Conservation (phyloP, 306 rosid species). For the Vigna unguiculata region DNA sequence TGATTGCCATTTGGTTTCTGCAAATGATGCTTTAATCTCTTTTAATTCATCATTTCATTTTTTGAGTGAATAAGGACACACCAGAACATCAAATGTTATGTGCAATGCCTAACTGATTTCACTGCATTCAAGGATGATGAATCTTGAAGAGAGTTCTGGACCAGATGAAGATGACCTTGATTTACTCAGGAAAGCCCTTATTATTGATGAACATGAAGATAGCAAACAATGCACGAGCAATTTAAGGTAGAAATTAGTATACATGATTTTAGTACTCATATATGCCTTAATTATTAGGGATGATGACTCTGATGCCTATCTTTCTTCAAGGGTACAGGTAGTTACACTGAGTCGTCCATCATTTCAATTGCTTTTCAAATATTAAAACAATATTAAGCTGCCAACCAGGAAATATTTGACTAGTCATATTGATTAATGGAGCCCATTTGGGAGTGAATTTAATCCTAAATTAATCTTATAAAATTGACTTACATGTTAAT, state of each 20-base stretch:
- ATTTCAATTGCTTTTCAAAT: no score
- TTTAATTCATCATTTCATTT: constrained; percentile 22
- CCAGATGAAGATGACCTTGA: constrained; percentile 68
- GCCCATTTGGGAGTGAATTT: no score
- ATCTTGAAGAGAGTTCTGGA: constrained; percentile 80
- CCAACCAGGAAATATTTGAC: no score
- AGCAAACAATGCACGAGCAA: constrained; percentile 32
- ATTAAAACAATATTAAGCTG: no score
- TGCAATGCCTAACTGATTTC: constrained; percentile 38
- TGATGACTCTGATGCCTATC: background rate
- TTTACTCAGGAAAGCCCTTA: constrained; percentile 56
- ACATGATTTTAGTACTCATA: constrained; percentile 25
- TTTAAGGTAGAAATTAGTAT: constrained; percentile 51
- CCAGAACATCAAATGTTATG: constrained; percentile 8
- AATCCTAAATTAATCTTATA: no score
- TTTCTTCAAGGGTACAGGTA: background rate
- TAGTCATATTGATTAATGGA: no score
- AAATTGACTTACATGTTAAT: no score
- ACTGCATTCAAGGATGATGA: constrained; percentile 61
- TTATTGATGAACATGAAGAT: constrained; percentile 53
- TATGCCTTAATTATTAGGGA: background rate
- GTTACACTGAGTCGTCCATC: no score
- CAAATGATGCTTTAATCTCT: constrained; percentile 32
- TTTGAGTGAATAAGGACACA: constrained; percentile 6
- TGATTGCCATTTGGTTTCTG: constrained; percentile 31